These are phyloP conservation scores for Angomonas deanei DNA, from an alignment of 208 protist genomes.

Conservation along the genomic window DNA sequence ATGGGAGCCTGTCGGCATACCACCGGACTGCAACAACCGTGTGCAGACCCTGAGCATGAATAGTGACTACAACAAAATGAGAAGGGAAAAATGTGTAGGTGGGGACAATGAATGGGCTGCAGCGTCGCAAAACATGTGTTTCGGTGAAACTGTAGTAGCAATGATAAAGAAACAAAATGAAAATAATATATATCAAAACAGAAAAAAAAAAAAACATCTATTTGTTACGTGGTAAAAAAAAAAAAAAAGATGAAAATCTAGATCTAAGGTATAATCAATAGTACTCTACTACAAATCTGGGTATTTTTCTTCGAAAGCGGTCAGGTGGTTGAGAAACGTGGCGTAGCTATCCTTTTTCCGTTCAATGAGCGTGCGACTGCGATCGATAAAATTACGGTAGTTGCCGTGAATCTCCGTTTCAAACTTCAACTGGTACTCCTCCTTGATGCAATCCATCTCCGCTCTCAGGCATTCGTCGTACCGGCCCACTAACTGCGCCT, in stretches of 20 bases:
- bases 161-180: conserved; percentile 5
- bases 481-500: conserved; percentile 22
- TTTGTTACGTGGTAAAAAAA: not conserved
- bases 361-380: conserved; percentile 18
- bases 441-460: conserved; percentile 53
- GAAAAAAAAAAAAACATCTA: not conserved
- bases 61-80: not conserved
- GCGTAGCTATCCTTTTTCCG: conserved; percentile 31
- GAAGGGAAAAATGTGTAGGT: not conserved
- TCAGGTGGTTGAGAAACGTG: conserved; percentile 24
- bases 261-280: not conserved
- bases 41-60: no score
- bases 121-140: no score
- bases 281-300: no score
- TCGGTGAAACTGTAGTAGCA: no score
- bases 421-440: conserved; percentile 58
- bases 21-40: no score
- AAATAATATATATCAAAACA: conserved; percentile 7
- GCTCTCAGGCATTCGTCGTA: conserved; percentile 39
- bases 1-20: not conserved
- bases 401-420: conserved; percentile 25
- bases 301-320: conserved; percentile 19
- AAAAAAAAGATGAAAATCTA: not conserved
- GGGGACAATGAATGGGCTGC: no score
- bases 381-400: conserved; percentile 26